Evolutionary conservation across 2,329 filamentous ascomycete species (phyloP).

Genomic region (Apiospora hydei): DNA sequence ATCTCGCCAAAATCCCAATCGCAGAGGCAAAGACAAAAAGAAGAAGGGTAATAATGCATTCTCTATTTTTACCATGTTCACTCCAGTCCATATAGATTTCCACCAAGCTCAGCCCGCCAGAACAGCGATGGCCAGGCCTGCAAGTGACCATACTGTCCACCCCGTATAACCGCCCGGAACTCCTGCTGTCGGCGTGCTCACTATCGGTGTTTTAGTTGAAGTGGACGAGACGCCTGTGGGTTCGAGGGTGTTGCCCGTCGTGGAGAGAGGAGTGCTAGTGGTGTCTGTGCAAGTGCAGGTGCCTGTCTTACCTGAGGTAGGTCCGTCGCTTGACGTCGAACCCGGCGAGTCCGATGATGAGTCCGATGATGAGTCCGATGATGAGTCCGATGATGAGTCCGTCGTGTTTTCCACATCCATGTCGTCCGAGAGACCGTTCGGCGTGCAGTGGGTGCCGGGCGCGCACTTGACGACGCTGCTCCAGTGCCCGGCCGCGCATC

Average conservation of each 20-base stretch:
- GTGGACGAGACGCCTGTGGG: neutral
- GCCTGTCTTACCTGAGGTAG: slow-evolving; percentile 16
- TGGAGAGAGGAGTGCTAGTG: neutral
- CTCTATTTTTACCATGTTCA: neutral
- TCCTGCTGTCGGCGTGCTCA: neutral
- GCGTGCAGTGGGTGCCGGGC: slow-evolving; percentile 54
- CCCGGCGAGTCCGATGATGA: neutral
- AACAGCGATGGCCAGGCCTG: neutral
- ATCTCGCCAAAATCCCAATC: neutral
- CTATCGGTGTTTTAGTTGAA: slow-evolving; percentile 1
- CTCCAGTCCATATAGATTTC: neutral
- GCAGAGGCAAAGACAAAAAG: neutral
- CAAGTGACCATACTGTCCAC: neutral
- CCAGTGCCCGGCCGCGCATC: slow-evolving; percentile 58
- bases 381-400: neutral
- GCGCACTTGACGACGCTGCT: slow-evolving; percentile 52
- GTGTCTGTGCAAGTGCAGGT: neutral
- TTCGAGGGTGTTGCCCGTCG: neutral
- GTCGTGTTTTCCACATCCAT: slow-evolving; percentile 43
- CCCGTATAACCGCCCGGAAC: neutral
- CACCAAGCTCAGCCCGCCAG: neutral
- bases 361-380: neutral
- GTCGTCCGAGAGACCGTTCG: slow-evolving; percentile 50
- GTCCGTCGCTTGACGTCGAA: neutral
- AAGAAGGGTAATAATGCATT: neutral